Evolutionary conservation across 2,329 filamentous ascomycete genomes (phyloP).

Genomic region (Paracoccidioides lutzii): DNA sequence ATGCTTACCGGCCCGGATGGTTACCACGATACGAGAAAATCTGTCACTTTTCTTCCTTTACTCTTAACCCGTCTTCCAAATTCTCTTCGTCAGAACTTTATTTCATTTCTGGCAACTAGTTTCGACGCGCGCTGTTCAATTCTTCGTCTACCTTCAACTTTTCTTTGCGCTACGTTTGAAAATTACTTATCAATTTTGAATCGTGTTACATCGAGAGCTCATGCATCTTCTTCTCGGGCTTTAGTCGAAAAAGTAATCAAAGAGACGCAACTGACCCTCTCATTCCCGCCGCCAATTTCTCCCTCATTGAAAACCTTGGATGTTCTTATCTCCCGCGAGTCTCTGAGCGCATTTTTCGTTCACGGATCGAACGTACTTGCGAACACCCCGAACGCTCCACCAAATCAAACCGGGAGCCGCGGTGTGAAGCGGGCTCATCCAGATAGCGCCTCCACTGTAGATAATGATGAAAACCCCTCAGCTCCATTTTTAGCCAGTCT

Average conservation of each 20-base stretch:
- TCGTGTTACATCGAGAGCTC: background rate
- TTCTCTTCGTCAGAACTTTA: conserved; percentile 35
- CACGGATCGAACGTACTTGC: conserved; percentile 7
- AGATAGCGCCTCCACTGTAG: background rate
- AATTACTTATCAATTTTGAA: conserved; percentile 19
- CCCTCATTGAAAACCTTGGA: conserved; percentile 24
- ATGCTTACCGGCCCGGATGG: conserved; percentile 27
- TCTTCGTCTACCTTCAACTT: conserved; percentile 32
- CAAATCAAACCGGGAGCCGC: background rate
- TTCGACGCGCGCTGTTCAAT: conserved; percentile 40
- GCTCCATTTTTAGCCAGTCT: conserved; percentile 18
- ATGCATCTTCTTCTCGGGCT: conserved; percentile 4
- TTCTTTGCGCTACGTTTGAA: conserved; percentile 35
- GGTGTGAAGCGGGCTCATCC: conserved; percentile 7
- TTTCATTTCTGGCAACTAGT: conserved; percentile 36
- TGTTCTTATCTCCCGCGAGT: conserved; percentile 21
- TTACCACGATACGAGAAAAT: conserved; percentile 10
- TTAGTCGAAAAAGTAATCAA: conserved; percentile 23
- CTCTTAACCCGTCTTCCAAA: conserved; percentile 40
- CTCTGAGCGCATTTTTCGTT: conserved; percentile 15
- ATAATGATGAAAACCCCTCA: conserved; percentile 1
- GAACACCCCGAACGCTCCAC: conserved; percentile 13
- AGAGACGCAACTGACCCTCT: conserved; percentile 28
- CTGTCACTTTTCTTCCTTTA: conserved; percentile 38
- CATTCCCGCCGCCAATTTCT: conserved; percentile 24